A percentile compares a stretch with the other conserved stretches of the same genome.
phyloP scores from a whole-genome alignment of 140 eudicot genomes.

The Erigeron philadelphicus region DNA sequence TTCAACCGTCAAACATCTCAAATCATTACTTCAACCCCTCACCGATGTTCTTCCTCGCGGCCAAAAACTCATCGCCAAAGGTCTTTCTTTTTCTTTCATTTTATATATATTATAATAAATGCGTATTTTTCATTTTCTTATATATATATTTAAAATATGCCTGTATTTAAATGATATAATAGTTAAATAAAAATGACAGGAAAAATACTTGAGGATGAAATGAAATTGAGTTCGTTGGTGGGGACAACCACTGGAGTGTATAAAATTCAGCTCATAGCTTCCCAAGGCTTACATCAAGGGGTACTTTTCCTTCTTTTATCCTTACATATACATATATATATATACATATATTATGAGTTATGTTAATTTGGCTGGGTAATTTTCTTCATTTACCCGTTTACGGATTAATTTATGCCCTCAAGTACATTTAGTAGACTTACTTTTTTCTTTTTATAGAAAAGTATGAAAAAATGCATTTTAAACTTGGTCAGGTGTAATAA shows the following conservation, averaged over 20 bases:
- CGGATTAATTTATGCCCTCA: too few relatives aligned
- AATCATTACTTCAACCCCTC: slow-evolving; percentile 63
- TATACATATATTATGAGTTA: not conserved
- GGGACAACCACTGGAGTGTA: slow-evolving; percentile 41
- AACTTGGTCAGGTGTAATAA: too few relatives aligned
- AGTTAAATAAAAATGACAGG: slow-evolving; percentile 34
- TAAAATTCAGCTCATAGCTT: slow-evolving; percentile 85
- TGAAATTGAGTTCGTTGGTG: slow-evolving; percentile 39
- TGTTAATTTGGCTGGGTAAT: not conserved
- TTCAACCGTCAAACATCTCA: slow-evolving; percentile 70
- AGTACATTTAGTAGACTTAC: too few relatives aligned
- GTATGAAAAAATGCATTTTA: too few relatives aligned
- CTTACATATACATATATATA: not conserved
- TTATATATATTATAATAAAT: too few relatives aligned
- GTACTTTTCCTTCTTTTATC: slow-evolving; percentile 19
- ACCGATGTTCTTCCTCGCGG: slow-evolving; percentile 97
- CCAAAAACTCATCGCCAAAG: slow-evolving; percentile 83
- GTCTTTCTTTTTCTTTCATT: slow-evolving; percentile 7
- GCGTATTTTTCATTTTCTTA: too few relatives aligned
- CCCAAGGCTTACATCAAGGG: slow-evolving; percentile 97
- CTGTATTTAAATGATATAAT: not conserved
- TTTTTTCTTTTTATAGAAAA: too few relatives aligned
- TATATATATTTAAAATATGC: too few relatives aligned
- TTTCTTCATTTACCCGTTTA: too few relatives aligned
- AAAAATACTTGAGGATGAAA: slow-evolving; percentile 54